Evolutionary conservation across 768 basidiomycete genomes (phyloP), one percentile per base, ranked within the genome.

Genomic region (Heimioporus sp.): DNA sequence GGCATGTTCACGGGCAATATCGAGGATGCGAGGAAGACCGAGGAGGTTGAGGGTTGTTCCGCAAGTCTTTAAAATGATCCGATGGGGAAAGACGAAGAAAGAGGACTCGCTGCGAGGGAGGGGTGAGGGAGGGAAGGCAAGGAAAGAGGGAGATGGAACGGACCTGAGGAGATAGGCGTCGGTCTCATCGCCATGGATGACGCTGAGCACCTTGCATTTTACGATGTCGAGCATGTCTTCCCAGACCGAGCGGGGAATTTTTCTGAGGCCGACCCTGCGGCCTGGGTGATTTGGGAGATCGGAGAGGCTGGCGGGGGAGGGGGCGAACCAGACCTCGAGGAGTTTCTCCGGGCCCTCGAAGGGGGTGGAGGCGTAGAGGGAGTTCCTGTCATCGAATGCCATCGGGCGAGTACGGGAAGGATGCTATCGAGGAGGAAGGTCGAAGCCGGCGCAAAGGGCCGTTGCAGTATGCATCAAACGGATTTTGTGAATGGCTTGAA

Each of bases 151-250:
- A 42, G 38, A 57, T 42, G 42, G 42, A 34, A 73, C 83, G 60
- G 58, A 96, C 97, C 94, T 97, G 55, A 99, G 76, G 37, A 99
- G 79, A 76, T 98, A 99, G 21, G 97, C 96, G 65, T 98, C 97
- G 58, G 86, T 83, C 61, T 96, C 91, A n/a, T 78, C 72, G 53
- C 96, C 97, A 65, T 90, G 79, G 41, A 97, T 78, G 49, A 90
- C 85, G 65, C 86, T 96, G 67, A 99, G 81, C 36, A 98, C 90
- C 66, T 97, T 92, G 79, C 97, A 99, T 67, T 90, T 86, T 67
- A 99, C 97, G 57, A 96, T 90, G 72, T 86, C 86, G 54, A 99
- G 83, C 93, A 99, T 97, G 52, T 92, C 90, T 73, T 97, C 94
- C 97, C 97, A 99, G 31, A 89, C 75, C 30, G 76, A 70, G 53